Evolutionary conservation across 1,139 yeast species (phyloP).

Genomic region (Meyerozyma athensensis): DNA sequence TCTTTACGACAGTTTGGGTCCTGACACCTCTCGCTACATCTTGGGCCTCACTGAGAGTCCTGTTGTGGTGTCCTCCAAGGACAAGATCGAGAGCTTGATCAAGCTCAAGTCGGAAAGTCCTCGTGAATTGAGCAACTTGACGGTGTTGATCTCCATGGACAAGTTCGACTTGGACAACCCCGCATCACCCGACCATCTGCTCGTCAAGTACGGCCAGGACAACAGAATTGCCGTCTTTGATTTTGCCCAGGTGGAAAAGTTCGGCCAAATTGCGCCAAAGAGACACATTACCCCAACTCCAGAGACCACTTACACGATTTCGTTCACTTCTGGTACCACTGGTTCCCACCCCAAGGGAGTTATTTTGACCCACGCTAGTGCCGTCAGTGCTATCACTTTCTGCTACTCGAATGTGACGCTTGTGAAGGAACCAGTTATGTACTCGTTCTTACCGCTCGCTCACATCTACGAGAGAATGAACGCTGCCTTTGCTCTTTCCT

Average conservation of each 20-base stretch:
- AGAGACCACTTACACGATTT: constrained; percentile 21
- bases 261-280: constrained; percentile 20
- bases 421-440: constrained; percentile 9
- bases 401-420: constrained; percentile 10
- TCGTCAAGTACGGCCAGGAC: constrained; percentile 19
- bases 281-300: constrained; percentile 19
- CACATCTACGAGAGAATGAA: constrained; percentile 54
- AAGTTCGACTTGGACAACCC: constrained; percentile 23
- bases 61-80: constrained; percentile 46
- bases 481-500: constrained; percentile 22
- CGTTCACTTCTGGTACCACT: constrained; percentile 37
- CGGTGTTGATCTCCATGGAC: constrained; percentile 47
- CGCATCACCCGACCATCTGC: constrained; percentile 13
- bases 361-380: constrained; percentile 27
- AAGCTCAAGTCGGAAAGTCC: constrained; percentile 26
- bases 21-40: constrained; percentile 54
- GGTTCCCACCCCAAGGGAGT: constrained; percentile 38
- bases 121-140: constrained; percentile 16
- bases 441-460: constrained; percentile 54
- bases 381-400: constrained; percentile 23
- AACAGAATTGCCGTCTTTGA: constrained; percentile 25
- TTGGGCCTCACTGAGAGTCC: constrained; percentile 54
- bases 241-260: constrained; percentile 26
- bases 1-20: constrained; percentile 61
- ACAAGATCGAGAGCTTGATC: constrained; percentile 41